A percentile compares a stretch with the other conserved stretches of the same genome.
phyloP scores from a whole-genome alignment of 192 early-diverging fungal genomes.

The Coemansia sp. region DNA sequence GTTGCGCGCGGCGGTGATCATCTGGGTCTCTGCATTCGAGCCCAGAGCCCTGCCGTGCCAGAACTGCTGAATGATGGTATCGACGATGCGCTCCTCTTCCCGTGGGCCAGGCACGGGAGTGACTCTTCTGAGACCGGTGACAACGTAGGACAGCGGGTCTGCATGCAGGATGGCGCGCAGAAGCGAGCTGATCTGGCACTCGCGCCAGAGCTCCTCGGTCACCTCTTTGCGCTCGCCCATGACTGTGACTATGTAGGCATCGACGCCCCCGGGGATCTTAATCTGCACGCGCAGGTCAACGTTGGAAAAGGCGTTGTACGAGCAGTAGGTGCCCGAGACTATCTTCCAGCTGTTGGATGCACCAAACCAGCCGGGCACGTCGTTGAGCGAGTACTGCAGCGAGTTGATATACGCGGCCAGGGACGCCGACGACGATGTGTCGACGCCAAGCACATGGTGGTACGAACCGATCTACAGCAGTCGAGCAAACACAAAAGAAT shows the following conservation, averaged over 20 bases:
- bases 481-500: conserved; percentile 2
- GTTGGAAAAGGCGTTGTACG: conserved; percentile 96
- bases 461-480: conserved; percentile 73
- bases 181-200: conserved; percentile 83
- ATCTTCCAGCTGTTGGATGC: conserved; percentile 57
- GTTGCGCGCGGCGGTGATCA: conserved; percentile 87
- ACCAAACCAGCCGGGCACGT: conserved; percentile 46
- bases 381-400: conserved; percentile 68
- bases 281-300: conserved; percentile 98
- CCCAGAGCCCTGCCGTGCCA: conserved; percentile 95
- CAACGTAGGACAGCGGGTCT: conserved; percentile 78
- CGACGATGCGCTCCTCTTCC: conserved; percentile 78
- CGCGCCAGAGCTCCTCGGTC: conserved; percentile 82
- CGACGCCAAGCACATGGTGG: conserved; percentile 74
- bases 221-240: conserved; percentile 82
- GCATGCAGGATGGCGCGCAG: conserved; percentile 89
- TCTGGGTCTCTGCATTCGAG: conserved; percentile 88
- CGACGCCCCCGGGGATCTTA: conserved; percentile 96
- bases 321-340: conserved; percentile 76
- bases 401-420: conserved; percentile 98
- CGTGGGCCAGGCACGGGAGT: conserved; percentile 75
- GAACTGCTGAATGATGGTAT: conserved; percentile 77
- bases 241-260: conserved; percentile 83
- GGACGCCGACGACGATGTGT: conserved; percentile 91
- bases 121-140: conserved; percentile 85